These are phyloP conservation scores for Cytospora piceae DNA, from an alignment of 2,329 filamentous ascomycete species.

Conservation along the genomic window DNA sequence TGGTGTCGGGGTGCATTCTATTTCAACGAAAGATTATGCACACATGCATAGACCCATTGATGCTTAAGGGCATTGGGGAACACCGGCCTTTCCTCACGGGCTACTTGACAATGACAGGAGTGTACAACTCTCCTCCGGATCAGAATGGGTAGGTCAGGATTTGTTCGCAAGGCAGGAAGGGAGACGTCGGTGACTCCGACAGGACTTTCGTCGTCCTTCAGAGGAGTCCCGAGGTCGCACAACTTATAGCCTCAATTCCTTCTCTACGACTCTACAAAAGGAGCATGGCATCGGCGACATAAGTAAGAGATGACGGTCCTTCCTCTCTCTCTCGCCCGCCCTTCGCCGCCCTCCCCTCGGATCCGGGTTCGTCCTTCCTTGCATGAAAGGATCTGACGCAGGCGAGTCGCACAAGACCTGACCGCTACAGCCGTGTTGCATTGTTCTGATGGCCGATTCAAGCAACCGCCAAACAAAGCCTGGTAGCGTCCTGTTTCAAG, in stretches of 20 bases:
- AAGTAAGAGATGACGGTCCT: background rate
- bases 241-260: background rate
- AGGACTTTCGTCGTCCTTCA: background rate
- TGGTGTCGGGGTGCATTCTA: background rate
- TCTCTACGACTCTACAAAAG: background rate
- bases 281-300: background rate
- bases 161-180: background rate
- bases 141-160: background rate
- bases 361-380: background rate
- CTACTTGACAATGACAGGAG: background rate
- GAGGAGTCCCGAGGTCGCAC: background rate
- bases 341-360: background rate
- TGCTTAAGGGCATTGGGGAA: background rate
- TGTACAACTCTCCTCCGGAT: background rate
- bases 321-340: background rate
- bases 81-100: background rate
- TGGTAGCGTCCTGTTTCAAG: background rate
- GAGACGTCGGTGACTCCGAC: background rate
- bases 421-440: background rate
- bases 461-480: background rate
- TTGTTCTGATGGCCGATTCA: background rate
- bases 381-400: background rate
- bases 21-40: background rate
- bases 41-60: background rate
- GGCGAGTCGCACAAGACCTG: background rate